phyloP scores from a whole-genome alignment of 2,329 filamentous ascomycete species.

The Claviceps pazoutovae region DNA sequence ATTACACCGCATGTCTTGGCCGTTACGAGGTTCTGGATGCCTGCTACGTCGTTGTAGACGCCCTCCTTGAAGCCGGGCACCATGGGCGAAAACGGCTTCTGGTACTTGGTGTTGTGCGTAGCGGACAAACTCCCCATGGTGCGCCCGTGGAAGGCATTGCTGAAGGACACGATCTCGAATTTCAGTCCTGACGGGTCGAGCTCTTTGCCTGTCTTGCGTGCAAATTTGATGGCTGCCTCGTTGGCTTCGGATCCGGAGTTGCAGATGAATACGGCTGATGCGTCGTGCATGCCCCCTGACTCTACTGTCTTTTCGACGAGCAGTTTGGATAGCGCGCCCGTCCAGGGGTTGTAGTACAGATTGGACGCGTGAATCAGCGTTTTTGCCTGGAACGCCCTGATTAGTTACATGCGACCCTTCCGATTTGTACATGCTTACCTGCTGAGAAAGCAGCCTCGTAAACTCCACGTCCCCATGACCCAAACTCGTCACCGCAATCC shows the following conservation, averaged over 20 bases:
- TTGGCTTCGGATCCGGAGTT: conserved; percentile 97
- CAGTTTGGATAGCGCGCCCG: conserved; percentile 71
- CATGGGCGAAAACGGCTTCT: conserved; percentile 90
- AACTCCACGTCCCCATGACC: conserved; percentile 82
- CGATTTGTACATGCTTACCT: conserved; percentile 33
- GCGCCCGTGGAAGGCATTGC: conserved; percentile 86
- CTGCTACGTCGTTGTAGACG: conserved; percentile 66
- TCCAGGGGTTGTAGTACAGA: conserved; percentile 95
- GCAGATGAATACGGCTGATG: conserved; percentile 73
- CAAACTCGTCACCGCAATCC: conserved; percentile 87
- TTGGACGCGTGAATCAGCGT: conserved; percentile 87
- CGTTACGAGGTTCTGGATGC: conserved; percentile 60
- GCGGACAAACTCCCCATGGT: conserved; percentile 94
- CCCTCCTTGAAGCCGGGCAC: conserved; percentile 84
- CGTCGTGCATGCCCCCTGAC: conserved; percentile 70
- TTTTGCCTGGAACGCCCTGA: conserved; percentile 30
- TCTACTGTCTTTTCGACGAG: conserved; percentile 69
- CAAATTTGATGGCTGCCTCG: conserved; percentile 94
- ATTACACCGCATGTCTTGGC: conserved; percentile 86
- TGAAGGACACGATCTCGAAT: conserved; percentile 77
- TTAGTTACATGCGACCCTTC: too few species aligned
- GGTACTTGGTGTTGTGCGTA: conserved; percentile 95
- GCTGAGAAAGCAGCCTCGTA: conserved; percentile 58
- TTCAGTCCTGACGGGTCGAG: conserved; percentile 59
- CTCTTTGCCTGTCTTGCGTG: conserved; percentile 75